phyloP scores from a whole-genome alignment of 331 rosid genomes.

The Prunus yedoensis region DNA sequence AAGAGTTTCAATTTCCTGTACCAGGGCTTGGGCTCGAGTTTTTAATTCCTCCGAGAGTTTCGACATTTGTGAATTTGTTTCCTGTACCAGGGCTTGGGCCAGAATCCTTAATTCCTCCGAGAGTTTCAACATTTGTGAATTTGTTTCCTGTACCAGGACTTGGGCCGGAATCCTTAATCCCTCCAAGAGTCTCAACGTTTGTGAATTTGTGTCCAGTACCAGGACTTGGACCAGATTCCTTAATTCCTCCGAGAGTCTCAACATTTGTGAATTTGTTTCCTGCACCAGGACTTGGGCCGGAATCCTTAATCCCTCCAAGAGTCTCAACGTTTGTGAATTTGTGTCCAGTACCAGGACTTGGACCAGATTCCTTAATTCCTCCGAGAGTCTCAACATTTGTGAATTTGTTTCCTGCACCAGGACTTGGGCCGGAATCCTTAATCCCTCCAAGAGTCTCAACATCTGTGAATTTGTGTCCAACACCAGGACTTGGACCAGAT shows the following conservation, averaged over 20 bases:
- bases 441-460: constrained; percentile 14
- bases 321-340: neutral
- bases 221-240: constrained; percentile 39
- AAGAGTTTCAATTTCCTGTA: constrained; percentile 33
- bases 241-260: constrained; percentile 14
- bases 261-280: constrained; percentile 32
- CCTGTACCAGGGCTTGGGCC: constrained; percentile 49
- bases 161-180: constrained; percentile 37
- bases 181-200: constrained; percentile 12
- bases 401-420: constrained; percentile 34
- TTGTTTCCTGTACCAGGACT: constrained; percentile 42
- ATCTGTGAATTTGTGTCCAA: constrained; percentile 31
- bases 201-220: constrained; percentile 37
- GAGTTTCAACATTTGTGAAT: constrained; percentile 7
- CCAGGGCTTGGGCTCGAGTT: constrained; percentile 39
- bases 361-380: constrained; percentile 31
- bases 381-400: constrained; percentile 11
- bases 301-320: constrained; percentile 23
- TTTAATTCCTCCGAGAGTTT: constrained; percentile 21
- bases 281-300: constrained; percentile 38
- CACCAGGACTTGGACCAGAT: constrained; percentile 39
- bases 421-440: constrained; percentile 41
- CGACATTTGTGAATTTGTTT: constrained; percentile 11
- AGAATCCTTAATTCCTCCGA: constrained; percentile 11
- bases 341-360: constrained; percentile 44